These are phyloP conservation scores for Cinchona pubescens DNA, from an alignment of 257 asterid genomes.

Conservation along the genomic window DNA sequence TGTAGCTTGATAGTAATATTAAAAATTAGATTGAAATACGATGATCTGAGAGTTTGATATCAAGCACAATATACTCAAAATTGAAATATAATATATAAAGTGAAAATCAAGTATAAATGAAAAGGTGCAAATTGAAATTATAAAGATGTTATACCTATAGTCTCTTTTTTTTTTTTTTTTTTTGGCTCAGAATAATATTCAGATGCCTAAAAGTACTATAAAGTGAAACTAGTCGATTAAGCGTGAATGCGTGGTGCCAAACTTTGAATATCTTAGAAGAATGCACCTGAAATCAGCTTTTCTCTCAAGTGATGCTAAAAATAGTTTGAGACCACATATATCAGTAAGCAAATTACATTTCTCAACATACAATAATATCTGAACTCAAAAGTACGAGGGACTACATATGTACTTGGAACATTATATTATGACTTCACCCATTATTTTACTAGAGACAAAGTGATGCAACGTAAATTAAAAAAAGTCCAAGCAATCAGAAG, in stretches of 20 bases:
- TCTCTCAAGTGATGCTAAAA: conserved; percentile 6
- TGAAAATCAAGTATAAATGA: too few relatives aligned
- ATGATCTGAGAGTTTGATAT: too few relatives aligned
- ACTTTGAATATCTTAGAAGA: not conserved
- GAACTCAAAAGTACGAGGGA: not conserved
- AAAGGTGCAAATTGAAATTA: too few relatives aligned
- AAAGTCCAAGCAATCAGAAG: not conserved
- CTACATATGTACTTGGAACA: not conserved
- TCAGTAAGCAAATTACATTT: not conserved
- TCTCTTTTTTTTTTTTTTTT: too few relatives aligned
- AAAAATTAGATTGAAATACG: too few relatives aligned
- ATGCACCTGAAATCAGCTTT: not conserved
- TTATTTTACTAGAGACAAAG: conserved; percentile 4
- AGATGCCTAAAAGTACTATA: not conserved
- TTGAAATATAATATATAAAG: too few relatives aligned
- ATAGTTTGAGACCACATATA: not conserved
- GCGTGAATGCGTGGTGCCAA: not conserved
- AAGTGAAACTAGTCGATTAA: not conserved
- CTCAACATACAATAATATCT: not conserved
- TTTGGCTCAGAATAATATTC: not conserved
- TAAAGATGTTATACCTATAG: too few relatives aligned
- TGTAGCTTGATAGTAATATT: too few relatives aligned
- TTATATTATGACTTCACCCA: not conserved
- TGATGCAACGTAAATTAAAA: not conserved
- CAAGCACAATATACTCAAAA: too few relatives aligned